These are phyloP conservation scores for Sporothrix pallida DNA, from an alignment of 2,329 filamentous ascomycete genomes.

Conservation along the genomic window DNA sequence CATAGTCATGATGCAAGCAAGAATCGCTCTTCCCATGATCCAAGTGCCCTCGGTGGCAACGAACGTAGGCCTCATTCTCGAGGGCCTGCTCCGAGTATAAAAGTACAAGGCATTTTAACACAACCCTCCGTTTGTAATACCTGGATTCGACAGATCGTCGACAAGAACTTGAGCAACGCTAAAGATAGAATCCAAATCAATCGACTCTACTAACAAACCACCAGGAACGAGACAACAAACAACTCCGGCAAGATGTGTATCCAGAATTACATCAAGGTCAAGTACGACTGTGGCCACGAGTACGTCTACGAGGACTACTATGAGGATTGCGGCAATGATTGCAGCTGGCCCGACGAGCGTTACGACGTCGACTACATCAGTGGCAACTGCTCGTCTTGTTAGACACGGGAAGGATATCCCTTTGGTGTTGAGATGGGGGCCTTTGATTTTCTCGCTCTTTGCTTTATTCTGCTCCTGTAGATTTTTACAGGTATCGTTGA, in stretches of 20 bases:
- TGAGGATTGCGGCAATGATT: not conserved
- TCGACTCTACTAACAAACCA: not conserved
- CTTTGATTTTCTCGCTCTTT: too few species aligned
- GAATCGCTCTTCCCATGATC: too few species aligned
- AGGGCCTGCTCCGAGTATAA: too few species aligned
- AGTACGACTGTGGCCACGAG: constrained; percentile 12
- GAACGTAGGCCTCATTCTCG: too few species aligned
- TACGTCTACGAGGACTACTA: constrained; percentile 1
- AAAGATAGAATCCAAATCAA: not conserved
- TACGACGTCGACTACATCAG: not conserved
- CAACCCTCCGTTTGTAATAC: too few species aligned
- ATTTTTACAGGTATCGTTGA: too few species aligned
- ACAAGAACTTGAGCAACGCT: not conserved
- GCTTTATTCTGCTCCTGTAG: too few species aligned
- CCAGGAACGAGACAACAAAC: not conserved
- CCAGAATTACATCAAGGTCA: not conserved
- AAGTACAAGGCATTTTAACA: too few species aligned
- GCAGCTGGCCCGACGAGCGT: not conserved
- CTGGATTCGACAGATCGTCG: too few species aligned
- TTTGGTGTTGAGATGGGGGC: not conserved
- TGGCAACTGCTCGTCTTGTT: not conserved
- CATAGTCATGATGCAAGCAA: too few species aligned
- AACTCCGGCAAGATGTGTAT: not conserved
- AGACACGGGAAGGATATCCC: not conserved
- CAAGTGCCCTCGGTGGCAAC: too few species aligned